Conservation (phyloP, 2,329 filamentous ascomycete species). For the Colletotrichum sp. region DNA sequence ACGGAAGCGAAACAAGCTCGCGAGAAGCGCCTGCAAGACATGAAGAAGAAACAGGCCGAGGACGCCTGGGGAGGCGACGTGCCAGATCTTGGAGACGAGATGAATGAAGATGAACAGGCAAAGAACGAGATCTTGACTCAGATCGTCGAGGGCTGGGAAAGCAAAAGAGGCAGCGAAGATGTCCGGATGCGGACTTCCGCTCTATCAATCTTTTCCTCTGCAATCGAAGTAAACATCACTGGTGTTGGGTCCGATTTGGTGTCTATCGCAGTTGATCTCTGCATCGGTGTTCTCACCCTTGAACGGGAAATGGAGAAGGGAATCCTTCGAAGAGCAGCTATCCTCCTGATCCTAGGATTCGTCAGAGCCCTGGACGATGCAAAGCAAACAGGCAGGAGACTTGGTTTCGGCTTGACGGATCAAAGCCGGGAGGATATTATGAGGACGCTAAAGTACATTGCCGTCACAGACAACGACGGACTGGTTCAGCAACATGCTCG, state of each 20-base stretch:
- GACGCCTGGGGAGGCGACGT: slow-evolving; percentile 61
- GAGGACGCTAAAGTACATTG: slow-evolving; percentile 67
- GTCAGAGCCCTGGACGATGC: slow-evolving; percentile 63
- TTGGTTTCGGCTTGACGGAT: slow-evolving; percentile 60
- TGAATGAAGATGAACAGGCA: slow-evolving; percentile 45
- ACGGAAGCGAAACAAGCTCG: slow-evolving; percentile 61
- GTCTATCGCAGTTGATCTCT: slow-evolving; percentile 65
- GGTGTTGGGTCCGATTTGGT: slow-evolving; percentile 59
- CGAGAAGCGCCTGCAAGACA: slow-evolving; percentile 51
- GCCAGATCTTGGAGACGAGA: slow-evolving; percentile 50
- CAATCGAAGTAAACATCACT: slow-evolving; percentile 64
- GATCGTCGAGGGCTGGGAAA: slow-evolving; percentile 24
- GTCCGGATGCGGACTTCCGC: slow-evolving; percentile 73
- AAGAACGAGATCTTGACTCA: slow-evolving; percentile 52
- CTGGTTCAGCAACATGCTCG: slow-evolving; percentile 70
- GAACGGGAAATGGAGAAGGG: slow-evolving; percentile 65
- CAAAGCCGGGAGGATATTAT: slow-evolving; percentile 66
- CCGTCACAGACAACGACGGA: slow-evolving; percentile 69
- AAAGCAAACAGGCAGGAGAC: slow-evolving; percentile 45
- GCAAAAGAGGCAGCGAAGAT: slow-evolving; percentile 24
- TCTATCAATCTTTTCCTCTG: slow-evolving; percentile 66
- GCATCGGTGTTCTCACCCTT: slow-evolving; percentile 65
- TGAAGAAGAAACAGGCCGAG: slow-evolving; percentile 55
- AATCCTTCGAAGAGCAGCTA: slow-evolving; percentile 70
- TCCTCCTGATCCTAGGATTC: slow-evolving; percentile 66